Percentiles rank a stretch among this genome's conserved stretches.
These are phyloP conservation scores for Sarocladiaceae sp. DNA, from an alignment of 2,329 filamentous ascomycete genomes.

Conservation along the genomic window DNA sequence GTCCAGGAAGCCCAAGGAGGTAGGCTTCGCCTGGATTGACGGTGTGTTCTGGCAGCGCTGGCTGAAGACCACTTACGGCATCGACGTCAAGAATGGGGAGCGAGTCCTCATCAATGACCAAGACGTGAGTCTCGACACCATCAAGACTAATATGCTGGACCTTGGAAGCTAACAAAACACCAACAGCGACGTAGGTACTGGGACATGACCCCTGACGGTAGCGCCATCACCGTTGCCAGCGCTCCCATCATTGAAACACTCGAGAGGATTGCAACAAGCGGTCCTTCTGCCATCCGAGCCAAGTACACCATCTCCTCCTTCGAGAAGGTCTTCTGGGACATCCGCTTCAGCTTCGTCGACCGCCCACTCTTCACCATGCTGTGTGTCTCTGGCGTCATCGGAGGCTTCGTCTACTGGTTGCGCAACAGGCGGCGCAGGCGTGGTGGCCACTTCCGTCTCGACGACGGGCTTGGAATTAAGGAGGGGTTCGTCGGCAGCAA, in stretches of 20 bases:
- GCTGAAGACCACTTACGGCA: slow-evolving; percentile 91
- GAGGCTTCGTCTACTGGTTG: slow-evolving; percentile 48
- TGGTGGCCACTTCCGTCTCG: slow-evolving; percentile 58
- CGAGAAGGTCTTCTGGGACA: slow-evolving; percentile 67
- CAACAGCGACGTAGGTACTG: slow-evolving; percentile 87
- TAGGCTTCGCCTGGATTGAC: slow-evolving; percentile 96
- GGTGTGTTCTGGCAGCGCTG: slow-evolving; percentile 96
- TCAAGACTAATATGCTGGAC: no score
- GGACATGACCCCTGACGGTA: slow-evolving; percentile 86
- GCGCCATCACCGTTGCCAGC: slow-evolving; percentile 82
- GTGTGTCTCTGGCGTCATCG: slow-evolving; percentile 51
- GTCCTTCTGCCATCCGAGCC: slow-evolving; percentile 65
- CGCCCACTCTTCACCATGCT: slow-evolving; percentile 56
- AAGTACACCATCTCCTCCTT: slow-evolving; percentile 74
- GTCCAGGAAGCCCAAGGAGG: slow-evolving; percentile 79
- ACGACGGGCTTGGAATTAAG: slow-evolving; percentile 55
- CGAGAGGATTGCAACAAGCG: slow-evolving; percentile 59
- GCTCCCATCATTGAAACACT: slow-evolving; percentile 88
- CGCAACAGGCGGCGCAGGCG: slow-evolving; percentile 46
- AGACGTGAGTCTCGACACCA: slow-evolving; percentile 62
- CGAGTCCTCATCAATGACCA: slow-evolving; percentile 96
- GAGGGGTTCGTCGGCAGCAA: slow-evolving; percentile 57
- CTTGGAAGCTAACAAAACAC: no score
- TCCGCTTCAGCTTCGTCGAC: slow-evolving; percentile 53
- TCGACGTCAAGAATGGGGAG: slow-evolving; percentile 83